Base-by-base conservation (phyloP, 139 green algal species). In the Zygnema cylindricum region DNA sequence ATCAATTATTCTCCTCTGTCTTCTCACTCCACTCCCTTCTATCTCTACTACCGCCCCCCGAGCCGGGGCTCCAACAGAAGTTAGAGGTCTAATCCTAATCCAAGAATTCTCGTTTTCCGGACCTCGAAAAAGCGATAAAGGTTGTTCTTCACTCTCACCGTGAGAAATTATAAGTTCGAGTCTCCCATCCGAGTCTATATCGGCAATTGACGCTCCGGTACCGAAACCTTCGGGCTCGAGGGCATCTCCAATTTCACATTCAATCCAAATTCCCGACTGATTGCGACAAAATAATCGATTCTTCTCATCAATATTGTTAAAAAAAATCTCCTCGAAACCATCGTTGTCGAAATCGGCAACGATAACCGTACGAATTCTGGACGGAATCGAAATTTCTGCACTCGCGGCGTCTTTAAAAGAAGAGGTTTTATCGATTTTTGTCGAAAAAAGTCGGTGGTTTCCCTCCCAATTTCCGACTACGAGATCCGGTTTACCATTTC, bases 311-410 rank as follows among this genome's bases (percentile, higher is more conserved):
- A 91, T 91, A 73, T 91, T 91, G 81, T 91, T 91, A 54, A 71
- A 91, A 54, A 91, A 91, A 21, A 91, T 54, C 54, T 91, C 86
- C 33, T 82, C 69, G 1, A 84, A 69, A 1, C 86, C 86, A 54
- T 91, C 86, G 38, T 91, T 91, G 81, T 91, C 86, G 69, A 91
- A 91, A 71, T 91, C 86, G 25, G 86, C 86, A n/a, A 78, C 63
- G 36, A 91, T 88, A 22, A 91, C 79, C n/a, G 86, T 91, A 1
- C 84, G n/a, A 25, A 90, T 41, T 1, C 75, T 39, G 2, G 41
- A 69, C 1, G 85, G 85, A 73, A 30, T 1, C 1, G 76, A 38
- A 55, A 90, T 69, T 32, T 40, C 76, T 1, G 2, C 63, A 1
- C 43, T 43, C 39, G 57, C 86, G n/a, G 35, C 22, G 57, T 83